phyloP scores from a whole-genome alignment of 2,329 filamentous ascomycete species.

The Aspergillus bombycis region DNA sequence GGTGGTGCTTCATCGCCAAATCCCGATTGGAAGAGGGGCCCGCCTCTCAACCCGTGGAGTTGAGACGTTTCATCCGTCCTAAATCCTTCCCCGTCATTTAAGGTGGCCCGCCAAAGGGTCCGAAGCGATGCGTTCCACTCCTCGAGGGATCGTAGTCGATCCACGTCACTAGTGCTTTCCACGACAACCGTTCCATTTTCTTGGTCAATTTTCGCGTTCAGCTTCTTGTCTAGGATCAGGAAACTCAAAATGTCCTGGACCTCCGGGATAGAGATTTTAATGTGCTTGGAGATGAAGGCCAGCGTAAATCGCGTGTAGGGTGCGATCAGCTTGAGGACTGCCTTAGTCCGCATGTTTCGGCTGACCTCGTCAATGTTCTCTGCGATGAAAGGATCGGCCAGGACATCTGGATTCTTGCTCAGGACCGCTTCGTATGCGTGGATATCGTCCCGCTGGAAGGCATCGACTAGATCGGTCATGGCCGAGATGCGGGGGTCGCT shows the following conservation, averaged over 20 bases:
- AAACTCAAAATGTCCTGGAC: slow-evolving; percentile 96
- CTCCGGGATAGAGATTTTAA: slow-evolving; percentile 82
- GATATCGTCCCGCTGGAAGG: slow-evolving; percentile 94
- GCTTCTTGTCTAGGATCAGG: slow-evolving; percentile 86
- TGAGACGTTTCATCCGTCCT: slow-evolving; percentile 45
- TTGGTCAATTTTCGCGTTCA: slow-evolving; percentile 88
- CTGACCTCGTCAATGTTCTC: slow-evolving; percentile 99
- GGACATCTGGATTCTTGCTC: slow-evolving; percentile 82
- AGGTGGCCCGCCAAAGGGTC: slow-evolving; percentile 69
- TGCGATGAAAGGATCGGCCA: slow-evolving; percentile 92
- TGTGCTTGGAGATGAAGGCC: slow-evolving; percentile 81
- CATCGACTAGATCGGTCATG: slow-evolving; percentile 96
- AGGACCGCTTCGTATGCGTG: slow-evolving; percentile 87
- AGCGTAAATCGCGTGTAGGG: slow-evolving; percentile 93
- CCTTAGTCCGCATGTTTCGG: slow-evolving; percentile 96
- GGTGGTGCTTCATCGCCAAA: slow-evolving; percentile 34
- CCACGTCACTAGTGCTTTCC: slow-evolving; percentile 69
- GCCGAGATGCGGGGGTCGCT: slow-evolving; percentile 92
- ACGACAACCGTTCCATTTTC: slow-evolving; percentile 82
- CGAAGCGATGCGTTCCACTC: slow-evolving; percentile 73
- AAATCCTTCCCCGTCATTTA: slow-evolving; percentile 76
- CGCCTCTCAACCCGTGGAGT: slow-evolving; percentile 27
- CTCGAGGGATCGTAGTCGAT: slow-evolving; percentile 71
- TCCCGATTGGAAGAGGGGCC: slow-evolving; percentile 33
- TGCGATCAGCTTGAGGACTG: slow-evolving; percentile 87